phyloP scores from a whole-genome alignment of 441 rosid genomes.

The Pelargonium fulgidum region DNA sequence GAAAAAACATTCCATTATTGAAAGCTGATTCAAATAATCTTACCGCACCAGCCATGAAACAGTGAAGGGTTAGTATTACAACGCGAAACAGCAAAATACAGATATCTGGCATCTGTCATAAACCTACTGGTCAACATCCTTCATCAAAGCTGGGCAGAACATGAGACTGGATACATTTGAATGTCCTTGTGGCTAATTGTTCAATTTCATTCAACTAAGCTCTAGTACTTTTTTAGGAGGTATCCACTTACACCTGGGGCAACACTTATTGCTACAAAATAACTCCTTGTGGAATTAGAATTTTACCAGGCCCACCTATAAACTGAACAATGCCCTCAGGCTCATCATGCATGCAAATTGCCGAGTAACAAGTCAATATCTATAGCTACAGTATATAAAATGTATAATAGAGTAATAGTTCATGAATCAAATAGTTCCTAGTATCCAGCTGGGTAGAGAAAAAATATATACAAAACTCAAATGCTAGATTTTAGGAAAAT shows the following conservation, averaged over 20 bases:
- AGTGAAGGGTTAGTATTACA: too few species aligned
- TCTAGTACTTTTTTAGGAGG: neutral
- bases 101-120: neutral
- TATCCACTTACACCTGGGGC: neutral
- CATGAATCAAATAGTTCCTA: too few species aligned
- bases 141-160: neutral
- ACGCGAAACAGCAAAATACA: neutral
- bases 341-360: too few species aligned
- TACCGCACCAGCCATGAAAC: neutral
- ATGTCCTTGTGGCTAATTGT: conserved; percentile 1
- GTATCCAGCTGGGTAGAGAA: neutral
- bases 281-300: too few species aligned
- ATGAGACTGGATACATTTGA: neutral
- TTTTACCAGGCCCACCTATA: too few species aligned
- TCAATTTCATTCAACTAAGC: neutral
- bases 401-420: neutral
- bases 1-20: conserved; percentile 11
- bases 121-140: neutral
- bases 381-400: neutral
- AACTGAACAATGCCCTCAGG: too few species aligned
- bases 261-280: neutral
- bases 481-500: neutral
- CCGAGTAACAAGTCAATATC: neutral
- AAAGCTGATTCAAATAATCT: conserved; percentile 1
- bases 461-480: neutral